Conservation (phyloP, 371 early-diverging fungal species). For the Astathelohania contejeani region DNA sequence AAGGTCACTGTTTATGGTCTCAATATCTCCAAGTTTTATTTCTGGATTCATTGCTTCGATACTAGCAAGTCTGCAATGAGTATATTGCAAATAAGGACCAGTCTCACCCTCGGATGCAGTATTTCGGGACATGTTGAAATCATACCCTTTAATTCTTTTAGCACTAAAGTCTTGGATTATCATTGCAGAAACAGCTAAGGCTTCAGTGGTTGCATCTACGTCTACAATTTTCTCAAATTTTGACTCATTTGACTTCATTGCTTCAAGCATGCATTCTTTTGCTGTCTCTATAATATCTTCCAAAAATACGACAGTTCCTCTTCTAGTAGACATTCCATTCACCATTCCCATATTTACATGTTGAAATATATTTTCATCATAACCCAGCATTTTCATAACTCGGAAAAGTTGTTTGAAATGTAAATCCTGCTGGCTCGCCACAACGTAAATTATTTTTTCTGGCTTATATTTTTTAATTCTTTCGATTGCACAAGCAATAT, state of each 20-base stretch:
- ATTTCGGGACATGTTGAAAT: slow-evolving; percentile 81
- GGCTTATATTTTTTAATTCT: slow-evolving; percentile 73
- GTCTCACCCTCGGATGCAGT: slow-evolving; percentile 90
- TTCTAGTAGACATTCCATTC: slow-evolving; percentile 78
- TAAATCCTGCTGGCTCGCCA: slow-evolving; percentile 77
- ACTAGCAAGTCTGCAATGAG: slow-evolving; percentile 54
- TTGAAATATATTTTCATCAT: slow-evolving; percentile 60
- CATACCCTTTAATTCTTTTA: slow-evolving; percentile 84
- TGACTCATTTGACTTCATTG: slow-evolving; percentile 69
- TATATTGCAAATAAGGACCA: slow-evolving; percentile 83
- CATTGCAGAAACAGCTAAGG: slow-evolving; percentile 64
- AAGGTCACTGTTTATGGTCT: not conserved
- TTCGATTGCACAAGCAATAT: slow-evolving; percentile 85
- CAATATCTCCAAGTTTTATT: not conserved
- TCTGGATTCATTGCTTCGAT: slow-evolving; percentile 57
- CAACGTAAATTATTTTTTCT: slow-evolving; percentile 82
- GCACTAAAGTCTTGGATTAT: slow-evolving; percentile 85
- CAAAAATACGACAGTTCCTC: slow-evolving; percentile 87
- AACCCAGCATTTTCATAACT: slow-evolving; percentile 63
- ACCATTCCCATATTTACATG: slow-evolving; percentile 95
- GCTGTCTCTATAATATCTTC: slow-evolving; percentile 81
- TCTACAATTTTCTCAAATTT: slow-evolving; percentile 69
- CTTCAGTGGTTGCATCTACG: slow-evolving; percentile 62
- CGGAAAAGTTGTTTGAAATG: slow-evolving; percentile 89
- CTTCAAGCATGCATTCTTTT: slow-evolving; percentile 71